Base-by-base conservation (phyloP, 148 eudicot species). In the Chenopodium quinoa region DNA sequence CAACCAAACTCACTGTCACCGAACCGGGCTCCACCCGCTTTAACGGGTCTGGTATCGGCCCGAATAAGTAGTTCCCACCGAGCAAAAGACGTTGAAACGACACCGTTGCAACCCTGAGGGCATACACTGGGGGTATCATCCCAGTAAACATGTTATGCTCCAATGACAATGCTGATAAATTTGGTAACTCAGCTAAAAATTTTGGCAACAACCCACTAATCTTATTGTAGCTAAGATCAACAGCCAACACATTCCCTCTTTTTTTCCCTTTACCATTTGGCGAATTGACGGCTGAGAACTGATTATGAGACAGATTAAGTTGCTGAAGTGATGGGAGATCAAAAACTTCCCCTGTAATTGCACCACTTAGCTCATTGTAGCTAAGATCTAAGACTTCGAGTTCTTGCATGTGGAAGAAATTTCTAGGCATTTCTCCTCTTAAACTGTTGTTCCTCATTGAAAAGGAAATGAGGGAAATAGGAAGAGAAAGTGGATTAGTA, bases 141-240 rank as follows among this genome's bases (percentile, higher is more conserved):
- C 91, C 91, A 1, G 85, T 87, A 47, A 89, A 85, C 86, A 54
- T 79, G 88, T 89, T 89, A 71, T 86, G 58, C 79, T 87, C 91
- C 64, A 89, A 31, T 3, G 88, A 83, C 78, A 89, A 67, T 29
- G 89, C 89, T 34, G 89, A 87, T 0, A 89, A 75, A 23, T 65
- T 75, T 52, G 88, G 89, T 75, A 87, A 46, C 31, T 73, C 60
- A 3, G 85, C 86, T 56, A 86, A 25, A 71, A 86, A 85, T 12
- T 67, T 56, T 7, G 91, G 89, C 46, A 87, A 74, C 31, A 84
- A 50, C 56, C 89, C 89, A 27, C 65, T 54, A 32, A 87, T 76
- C 71, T 73, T 75, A 71, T 89, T 89, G 81, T 85, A 78, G 65
- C 89, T 85, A 65, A 89, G 80, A 79, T 89, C 91, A 62, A 89